Percentiles rank a stretch among this genome's conserved stretches.
phyloP scores from a whole-genome alignment of 106 monocot genomes.

The Amphibolis antarctica region DNA sequence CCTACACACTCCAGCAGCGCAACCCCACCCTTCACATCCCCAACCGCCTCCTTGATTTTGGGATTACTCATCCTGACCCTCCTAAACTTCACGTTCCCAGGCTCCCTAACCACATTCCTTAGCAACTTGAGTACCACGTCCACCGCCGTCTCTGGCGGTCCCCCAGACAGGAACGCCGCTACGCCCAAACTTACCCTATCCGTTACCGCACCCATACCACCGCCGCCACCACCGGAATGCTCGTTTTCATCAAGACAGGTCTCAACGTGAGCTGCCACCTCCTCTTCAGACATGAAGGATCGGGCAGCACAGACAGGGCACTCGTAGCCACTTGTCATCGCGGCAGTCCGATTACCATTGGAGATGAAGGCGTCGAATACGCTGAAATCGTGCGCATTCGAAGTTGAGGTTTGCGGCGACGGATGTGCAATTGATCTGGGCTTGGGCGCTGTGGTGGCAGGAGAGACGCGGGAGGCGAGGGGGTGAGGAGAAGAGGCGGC shows the following conservation, averaged over 20 bases:
- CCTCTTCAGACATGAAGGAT: slow-evolving; percentile 39
- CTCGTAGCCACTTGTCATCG: slow-evolving; percentile 11
- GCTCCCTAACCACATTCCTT: slow-evolving; percentile 50
- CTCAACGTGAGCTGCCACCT: slow-evolving; percentile 48
- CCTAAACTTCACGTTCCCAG: slow-evolving; percentile 68
- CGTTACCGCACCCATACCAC: not conserved
- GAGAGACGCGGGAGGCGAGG: slow-evolving; percentile 6
- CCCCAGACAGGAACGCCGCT: slow-evolving; percentile 29
- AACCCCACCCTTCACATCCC: slow-evolving; percentile 48
- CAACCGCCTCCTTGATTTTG: slow-evolving; percentile 74
- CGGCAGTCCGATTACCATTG: slow-evolving; percentile 9
- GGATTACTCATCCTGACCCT: slow-evolving; percentile 80
- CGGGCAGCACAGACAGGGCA: slow-evolving; percentile 47
- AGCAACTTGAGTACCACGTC: slow-evolving; percentile 51
- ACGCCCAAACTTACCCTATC: slow-evolving; percentile 15
- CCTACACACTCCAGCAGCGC: slow-evolving; percentile 70
- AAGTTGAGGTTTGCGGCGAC: not conserved
- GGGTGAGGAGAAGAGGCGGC: slow-evolving; percentile 7
- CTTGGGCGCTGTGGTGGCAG: not conserved
- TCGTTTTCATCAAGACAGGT: slow-evolving; percentile 11
- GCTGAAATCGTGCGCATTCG: slow-evolving; percentile 13
- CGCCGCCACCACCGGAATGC: not conserved
- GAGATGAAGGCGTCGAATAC: slow-evolving; percentile 34
- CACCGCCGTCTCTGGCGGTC: slow-evolving; percentile 27
- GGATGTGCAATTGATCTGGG: slow-evolving; percentile 5